These are phyloP conservation scores for Penicillium roqueforti DNA, from an alignment of 495 filamentous ascomycete species.

Conservation along the genomic window DNA sequence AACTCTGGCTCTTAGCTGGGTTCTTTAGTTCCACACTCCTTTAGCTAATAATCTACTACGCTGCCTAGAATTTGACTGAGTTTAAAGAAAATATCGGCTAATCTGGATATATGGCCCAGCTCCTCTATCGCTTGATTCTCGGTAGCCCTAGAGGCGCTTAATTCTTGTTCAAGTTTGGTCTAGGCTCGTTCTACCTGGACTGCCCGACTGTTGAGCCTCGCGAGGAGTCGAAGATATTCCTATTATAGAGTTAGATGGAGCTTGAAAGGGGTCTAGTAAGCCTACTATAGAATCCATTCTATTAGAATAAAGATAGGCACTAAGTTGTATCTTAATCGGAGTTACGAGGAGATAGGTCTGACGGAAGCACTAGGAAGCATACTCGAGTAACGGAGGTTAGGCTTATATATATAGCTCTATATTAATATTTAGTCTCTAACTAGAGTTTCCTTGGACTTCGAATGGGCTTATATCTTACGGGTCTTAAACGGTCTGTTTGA, in stretches of 20 bases:
- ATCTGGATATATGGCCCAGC: background rate
- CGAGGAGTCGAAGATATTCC: background rate
- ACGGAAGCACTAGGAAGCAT: too few species aligned
- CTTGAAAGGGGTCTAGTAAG: background rate
- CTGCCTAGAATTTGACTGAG: background rate
- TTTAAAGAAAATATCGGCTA: slow-evolving; percentile 3
- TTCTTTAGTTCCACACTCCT: background rate
- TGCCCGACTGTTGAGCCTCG: background rate
- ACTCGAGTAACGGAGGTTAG: too few species aligned
- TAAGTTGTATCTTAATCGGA: too few species aligned
- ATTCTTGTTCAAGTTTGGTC: background rate
- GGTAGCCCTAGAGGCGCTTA: background rate
- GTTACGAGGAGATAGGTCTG: too few species aligned
- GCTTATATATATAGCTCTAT: too few species aligned
- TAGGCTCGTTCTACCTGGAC: background rate
- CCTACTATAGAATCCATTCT: background rate
- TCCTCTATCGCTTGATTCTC: background rate
- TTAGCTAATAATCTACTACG: background rate
- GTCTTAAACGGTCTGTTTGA: too few species aligned
- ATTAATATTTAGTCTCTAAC: too few species aligned
- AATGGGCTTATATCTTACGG: too few species aligned
- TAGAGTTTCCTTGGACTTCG: too few species aligned
- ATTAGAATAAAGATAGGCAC: background rate
- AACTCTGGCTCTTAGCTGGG: slow-evolving; percentile 1
- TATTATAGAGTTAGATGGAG: background rate